phyloP scores from a whole-genome alignment of 2,329 filamentous ascomycete genomes.

The Pochonia chlamydosporia region DNA sequence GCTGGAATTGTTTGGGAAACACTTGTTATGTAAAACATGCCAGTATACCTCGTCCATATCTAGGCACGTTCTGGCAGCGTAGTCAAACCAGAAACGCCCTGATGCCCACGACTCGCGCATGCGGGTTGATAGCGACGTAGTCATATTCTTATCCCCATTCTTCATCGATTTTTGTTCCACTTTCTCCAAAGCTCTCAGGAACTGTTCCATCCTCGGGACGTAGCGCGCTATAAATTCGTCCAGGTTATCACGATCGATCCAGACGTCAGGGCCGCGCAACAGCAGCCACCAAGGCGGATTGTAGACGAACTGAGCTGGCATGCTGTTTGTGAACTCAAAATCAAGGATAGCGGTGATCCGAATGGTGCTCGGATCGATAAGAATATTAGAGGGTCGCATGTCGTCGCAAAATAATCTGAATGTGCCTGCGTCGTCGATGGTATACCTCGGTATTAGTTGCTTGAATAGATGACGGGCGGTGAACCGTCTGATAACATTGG shows the following conservation, averaged over 20 bases:
- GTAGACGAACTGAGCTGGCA: constrained; percentile 31
- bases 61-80: constrained; percentile 28
- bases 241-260: constrained; percentile 15
- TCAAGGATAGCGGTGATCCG: constrained; percentile 32
- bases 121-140: constrained; percentile 13
- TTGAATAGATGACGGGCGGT: constrained; percentile 26
- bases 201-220: constrained; percentile 28
- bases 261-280: constrained; percentile 15
- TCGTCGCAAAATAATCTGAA: constrained; percentile 35
- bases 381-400: constrained; percentile 31
- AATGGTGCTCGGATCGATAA: constrained; percentile 27
- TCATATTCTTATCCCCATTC: not conserved
- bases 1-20: constrained; percentile 16
- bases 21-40: constrained; percentile 18
- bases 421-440: constrained; percentile 23
- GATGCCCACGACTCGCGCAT: constrained; percentile 30
- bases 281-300: constrained; percentile 35
- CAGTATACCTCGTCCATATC: constrained; percentile 29
- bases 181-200: constrained; percentile 25
- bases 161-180: constrained; percentile 15
- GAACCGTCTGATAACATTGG: constrained; percentile 21
- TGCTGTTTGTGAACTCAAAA: constrained; percentile 34
- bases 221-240: constrained; percentile 20
- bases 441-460: constrained; percentile 24
- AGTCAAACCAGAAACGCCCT: constrained; percentile 32